A percentile compares a stretch with the other conserved stretches of the same genome.
Evolutionary conservation across 108 stramenopile species (phyloP).

Genomic region (Cyclotella cryptica): DNA sequence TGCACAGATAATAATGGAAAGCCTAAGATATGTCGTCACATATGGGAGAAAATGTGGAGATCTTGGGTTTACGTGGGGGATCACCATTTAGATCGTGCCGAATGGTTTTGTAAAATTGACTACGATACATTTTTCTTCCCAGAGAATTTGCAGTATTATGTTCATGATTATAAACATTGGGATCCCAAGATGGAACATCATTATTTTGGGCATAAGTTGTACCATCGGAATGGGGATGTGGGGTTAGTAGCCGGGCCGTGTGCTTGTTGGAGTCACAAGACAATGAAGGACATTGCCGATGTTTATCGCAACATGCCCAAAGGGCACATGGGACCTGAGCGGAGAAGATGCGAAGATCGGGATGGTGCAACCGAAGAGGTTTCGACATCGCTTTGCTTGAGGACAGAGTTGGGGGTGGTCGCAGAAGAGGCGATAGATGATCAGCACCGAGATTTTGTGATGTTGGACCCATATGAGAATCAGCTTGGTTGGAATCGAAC

Average conservation of each 20-base stretch:
- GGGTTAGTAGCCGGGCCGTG: slow-evolving; percentile 25
- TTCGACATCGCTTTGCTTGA: slow-evolving; percentile 30
- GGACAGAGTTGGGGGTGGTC: slow-evolving; percentile 8
- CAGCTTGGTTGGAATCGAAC: slow-evolving; percentile 38
- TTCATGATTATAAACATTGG: slow-evolving; percentile 31
- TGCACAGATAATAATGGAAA: slow-evolving; percentile 7
- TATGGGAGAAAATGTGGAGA: slow-evolving; percentile 54
- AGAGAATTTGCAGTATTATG: slow-evolving; percentile 40
- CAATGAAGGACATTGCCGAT: slow-evolving; percentile 28
- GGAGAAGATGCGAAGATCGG: slow-evolving; percentile 41
- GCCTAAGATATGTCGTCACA: slow-evolving; percentile 37
- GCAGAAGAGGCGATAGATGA: slow-evolving; percentile 33
- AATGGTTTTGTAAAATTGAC: slow-evolving; percentile 52
- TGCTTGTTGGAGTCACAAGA: slow-evolving; percentile 46
- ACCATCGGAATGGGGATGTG: slow-evolving; percentile 12
- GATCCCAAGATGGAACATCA: slow-evolving; percentile 35
- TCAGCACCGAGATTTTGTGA: slow-evolving; percentile 23
- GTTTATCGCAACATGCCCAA: slow-evolving; percentile 44
- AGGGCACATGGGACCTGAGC: slow-evolving; percentile 16
- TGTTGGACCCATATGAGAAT: slow-evolving; percentile 28
- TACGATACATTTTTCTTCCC: slow-evolving; percentile 51
- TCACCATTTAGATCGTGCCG: slow-evolving; percentile 27
- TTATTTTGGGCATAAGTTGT: slow-evolving; percentile 48
- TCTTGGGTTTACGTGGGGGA: slow-evolving; percentile 39
- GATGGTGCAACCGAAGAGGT: slow-evolving; percentile 40